Conservation (phyloP, 2,329 filamentous ascomycete genomes). For the Zopfia rhizophila region DNA sequence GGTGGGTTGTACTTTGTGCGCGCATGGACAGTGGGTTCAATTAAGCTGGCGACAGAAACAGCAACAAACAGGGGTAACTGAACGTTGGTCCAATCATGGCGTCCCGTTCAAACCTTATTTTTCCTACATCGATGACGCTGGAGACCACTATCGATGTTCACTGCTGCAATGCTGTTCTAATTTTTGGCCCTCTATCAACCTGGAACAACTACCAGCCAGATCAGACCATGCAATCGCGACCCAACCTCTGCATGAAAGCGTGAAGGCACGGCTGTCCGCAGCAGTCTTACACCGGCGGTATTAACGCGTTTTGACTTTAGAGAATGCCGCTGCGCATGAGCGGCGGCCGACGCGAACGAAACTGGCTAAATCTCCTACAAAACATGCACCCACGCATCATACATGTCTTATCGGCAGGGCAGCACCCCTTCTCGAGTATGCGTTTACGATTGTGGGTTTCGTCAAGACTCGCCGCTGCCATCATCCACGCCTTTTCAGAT, state of each 20-base stretch:
- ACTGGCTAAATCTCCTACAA: constrained; percentile 21
- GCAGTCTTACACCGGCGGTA: no score
- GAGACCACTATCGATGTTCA: no score
- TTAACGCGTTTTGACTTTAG: no score
- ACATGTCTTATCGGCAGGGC: constrained; percentile 25
- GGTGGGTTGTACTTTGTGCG: constrained; percentile 6
- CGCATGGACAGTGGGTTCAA: not conserved
- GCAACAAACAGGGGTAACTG: not conserved
- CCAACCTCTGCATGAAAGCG: constrained; percentile 8
- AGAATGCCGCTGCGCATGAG: constrained; percentile 23
- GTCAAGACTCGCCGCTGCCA: not conserved
- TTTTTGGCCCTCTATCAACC: no score
- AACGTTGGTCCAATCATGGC: not conserved
- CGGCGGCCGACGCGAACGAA: constrained; percentile 6
- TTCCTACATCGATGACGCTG: constrained; percentile 4
- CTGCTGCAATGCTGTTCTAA: no score
- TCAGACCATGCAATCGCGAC: no score
- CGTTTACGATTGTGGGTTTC: not conserved
- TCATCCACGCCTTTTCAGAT: no score
- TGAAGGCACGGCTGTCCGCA: no score
- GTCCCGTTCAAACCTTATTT: not conserved
- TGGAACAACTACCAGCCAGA: no score
- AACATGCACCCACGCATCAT: no score
- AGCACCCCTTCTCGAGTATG: constrained; percentile 5
- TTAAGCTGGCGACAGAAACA: constrained; percentile 1